Evolutionary conservation across 2,329 filamentous ascomycete genomes (phyloP).

Genomic region (Calonectria pseudoturangicola): DNA sequence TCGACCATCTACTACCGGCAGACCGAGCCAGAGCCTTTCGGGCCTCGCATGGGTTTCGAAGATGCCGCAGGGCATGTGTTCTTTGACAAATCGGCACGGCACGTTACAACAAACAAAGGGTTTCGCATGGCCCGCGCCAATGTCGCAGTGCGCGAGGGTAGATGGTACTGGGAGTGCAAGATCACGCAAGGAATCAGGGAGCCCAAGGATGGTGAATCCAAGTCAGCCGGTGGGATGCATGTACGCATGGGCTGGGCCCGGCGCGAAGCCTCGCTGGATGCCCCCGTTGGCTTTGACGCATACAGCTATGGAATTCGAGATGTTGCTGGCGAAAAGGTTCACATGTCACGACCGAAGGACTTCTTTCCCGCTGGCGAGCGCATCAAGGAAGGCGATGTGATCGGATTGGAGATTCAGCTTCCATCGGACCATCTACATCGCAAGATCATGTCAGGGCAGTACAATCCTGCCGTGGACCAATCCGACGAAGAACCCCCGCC

Average conservation of each 20-base stretch:
- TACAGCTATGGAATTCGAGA: conserved; percentile 97
- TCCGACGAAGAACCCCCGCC: conserved; percentile 73
- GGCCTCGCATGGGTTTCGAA: conserved; percentile 92
- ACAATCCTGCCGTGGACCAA: conserved; percentile 88
- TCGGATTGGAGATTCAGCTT: conserved; percentile 93
- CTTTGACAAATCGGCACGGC: conserved; percentile 83
- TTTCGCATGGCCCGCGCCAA: conserved; percentile 95
- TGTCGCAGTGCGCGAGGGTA: conserved; percentile 90
- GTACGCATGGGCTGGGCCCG: conserved; percentile 92
- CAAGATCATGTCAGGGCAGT: conserved; percentile 90
- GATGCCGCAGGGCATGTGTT: conserved; percentile 91
- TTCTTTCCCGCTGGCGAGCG: conserved; percentile 88
- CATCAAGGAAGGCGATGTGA: conserved; percentile 92
- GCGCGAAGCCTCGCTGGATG: conserved; percentile 87
- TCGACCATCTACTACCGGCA: conserved; percentile 92
- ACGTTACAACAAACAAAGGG: conserved; percentile 92
- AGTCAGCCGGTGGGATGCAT: conserved; percentile 72
- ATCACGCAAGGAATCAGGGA: conserved; percentile 83
- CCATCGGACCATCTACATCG: conserved; percentile 90
- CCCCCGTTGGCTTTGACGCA: conserved; percentile 89
- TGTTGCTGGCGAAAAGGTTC: conserved; percentile 91
- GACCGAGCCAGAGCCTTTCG: conserved; percentile 89
- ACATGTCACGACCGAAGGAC: conserved; percentile 94
- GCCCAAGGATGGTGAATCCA: conserved; percentile 63
- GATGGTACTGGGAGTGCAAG: conserved; percentile 96